Conservation (phyloP, 164 flowering plant species). For the Stephania cephalantha region DNA sequence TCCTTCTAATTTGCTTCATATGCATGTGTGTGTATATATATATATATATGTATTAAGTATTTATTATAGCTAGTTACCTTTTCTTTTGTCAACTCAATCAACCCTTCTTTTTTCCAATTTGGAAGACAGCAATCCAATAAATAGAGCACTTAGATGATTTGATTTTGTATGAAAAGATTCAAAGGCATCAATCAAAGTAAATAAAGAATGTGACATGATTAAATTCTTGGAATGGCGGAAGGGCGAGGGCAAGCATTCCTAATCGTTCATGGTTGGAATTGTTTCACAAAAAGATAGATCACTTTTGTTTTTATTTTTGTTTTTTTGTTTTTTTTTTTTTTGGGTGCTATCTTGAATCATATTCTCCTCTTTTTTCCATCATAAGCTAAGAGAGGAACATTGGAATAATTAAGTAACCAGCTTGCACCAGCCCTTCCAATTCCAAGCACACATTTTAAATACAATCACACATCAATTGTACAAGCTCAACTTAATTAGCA, state of each 20-base stretch:
- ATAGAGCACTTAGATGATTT: neutral
- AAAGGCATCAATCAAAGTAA: neutral
- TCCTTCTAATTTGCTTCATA: too few species aligned
- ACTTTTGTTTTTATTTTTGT: neutral
- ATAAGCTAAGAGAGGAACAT: neutral
- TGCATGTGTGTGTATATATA: too few species aligned
- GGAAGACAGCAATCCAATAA: neutral
- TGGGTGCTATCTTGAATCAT: neutral
- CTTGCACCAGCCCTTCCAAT: neutral
- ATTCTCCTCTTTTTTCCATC: neutral
- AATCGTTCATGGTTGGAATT: neutral
- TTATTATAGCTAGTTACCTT: too few species aligned
- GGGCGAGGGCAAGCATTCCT: neutral
- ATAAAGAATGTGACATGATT: neutral
- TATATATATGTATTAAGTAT: too few species aligned
- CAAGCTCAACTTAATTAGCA: neutral
- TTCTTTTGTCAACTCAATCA: too few species aligned
- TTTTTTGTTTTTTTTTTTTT: neutral
- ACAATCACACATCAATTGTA: neutral
- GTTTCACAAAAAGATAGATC: neutral
- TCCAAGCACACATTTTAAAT: neutral
- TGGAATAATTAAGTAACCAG: neutral
- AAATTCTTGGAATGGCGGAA: neutral
- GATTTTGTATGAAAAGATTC: too few species aligned
- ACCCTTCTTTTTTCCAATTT: neutral